Evolutionary conservation across 2,329 filamentous ascomycete genomes (phyloP).

Genomic region (Cladorrhinum sp.): DNA sequence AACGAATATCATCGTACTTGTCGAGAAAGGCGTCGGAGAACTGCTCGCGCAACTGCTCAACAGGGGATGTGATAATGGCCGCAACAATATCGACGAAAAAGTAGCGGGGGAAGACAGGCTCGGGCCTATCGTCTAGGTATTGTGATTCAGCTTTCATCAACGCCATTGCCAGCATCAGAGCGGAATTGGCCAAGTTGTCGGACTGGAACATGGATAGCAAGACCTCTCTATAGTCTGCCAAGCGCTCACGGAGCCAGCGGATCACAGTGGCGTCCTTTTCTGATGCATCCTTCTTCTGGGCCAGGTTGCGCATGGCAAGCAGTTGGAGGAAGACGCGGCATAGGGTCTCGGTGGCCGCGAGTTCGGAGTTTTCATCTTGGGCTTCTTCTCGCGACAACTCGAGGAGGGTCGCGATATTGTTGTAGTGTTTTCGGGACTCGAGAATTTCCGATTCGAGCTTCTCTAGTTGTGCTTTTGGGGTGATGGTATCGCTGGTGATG

Average conservation of each 20-base stretch:
- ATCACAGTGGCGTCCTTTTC: constrained; percentile 74
- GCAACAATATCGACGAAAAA: constrained; percentile 65
- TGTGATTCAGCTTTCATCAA: constrained; percentile 76
- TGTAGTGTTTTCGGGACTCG: constrained; percentile 86
- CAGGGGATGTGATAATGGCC: constrained; percentile 55
- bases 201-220: constrained; percentile 60
- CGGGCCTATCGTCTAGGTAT: constrained; percentile 56
- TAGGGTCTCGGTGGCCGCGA: constrained; percentile 73
- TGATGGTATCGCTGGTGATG: constrained; percentile 39
- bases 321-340: constrained; percentile 84
- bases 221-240: constrained; percentile 65
- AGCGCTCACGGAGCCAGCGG: constrained; percentile 73
- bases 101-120: constrained; percentile 65
- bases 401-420: constrained; percentile 77
- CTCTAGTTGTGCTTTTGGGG: constrained; percentile 62
- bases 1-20: constrained; percentile 79
- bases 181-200: constrained; percentile 64
- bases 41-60: constrained; percentile 62
- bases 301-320: constrained; percentile 68
- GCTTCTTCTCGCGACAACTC: constrained; percentile 52
- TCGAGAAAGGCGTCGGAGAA: constrained; percentile 77
- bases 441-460: constrained; percentile 76
- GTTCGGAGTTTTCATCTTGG: constrained; percentile 51
- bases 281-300: constrained; percentile 59
- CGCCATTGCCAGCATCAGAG: constrained; percentile 77